phyloP scores from a whole-genome alignment of 2,329 filamentous ascomycete genomes.

The Pestalotiopsis sp. region DNA sequence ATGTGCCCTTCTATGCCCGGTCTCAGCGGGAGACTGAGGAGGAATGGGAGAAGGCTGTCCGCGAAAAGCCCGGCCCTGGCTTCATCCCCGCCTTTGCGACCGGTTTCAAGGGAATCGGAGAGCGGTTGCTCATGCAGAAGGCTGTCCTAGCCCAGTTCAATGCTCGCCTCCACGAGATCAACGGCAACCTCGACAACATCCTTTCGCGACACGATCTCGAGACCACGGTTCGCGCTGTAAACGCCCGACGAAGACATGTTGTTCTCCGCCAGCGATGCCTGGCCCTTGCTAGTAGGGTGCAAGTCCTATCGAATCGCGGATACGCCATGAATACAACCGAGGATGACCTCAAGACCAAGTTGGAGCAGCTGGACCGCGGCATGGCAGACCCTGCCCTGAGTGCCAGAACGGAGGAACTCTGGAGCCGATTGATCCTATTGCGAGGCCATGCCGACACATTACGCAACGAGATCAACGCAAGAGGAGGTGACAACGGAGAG shows the following conservation, averaged over 20 bases:
- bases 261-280: conserved; percentile 74
- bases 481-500: conserved; percentile 57
- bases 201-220: conserved; percentile 77
- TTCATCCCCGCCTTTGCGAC: conserved; percentile 77
- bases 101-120: conserved; percentile 72
- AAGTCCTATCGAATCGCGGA: conserved; percentile 78
- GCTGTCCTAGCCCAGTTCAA: conserved; percentile 71
- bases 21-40: conserved; percentile 70
- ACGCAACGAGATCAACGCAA: conserved; percentile 73
- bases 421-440: conserved; percentile 78
- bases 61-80: conserved; percentile 75
- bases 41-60: conserved; percentile 83
- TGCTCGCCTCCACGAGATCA: conserved; percentile 76
- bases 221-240: conserved; percentile 73
- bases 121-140: conserved; percentile 74
- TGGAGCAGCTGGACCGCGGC: conserved; percentile 68
- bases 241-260: conserved; percentile 72
- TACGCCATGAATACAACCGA: conserved; percentile 81
- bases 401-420: conserved; percentile 81
- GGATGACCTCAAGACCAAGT: conserved; percentile 74
- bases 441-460: conserved; percentile 73
- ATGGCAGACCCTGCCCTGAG: conserved; percentile 76
- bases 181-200: conserved; percentile 71
- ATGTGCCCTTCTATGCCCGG: conserved; percentile 77
- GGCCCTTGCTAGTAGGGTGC: conserved; percentile 76